These are phyloP conservation scores for Rhododendron mucronatum DNA, from an alignment of 148 eudicot species.

Conservation along the genomic window DNA sequence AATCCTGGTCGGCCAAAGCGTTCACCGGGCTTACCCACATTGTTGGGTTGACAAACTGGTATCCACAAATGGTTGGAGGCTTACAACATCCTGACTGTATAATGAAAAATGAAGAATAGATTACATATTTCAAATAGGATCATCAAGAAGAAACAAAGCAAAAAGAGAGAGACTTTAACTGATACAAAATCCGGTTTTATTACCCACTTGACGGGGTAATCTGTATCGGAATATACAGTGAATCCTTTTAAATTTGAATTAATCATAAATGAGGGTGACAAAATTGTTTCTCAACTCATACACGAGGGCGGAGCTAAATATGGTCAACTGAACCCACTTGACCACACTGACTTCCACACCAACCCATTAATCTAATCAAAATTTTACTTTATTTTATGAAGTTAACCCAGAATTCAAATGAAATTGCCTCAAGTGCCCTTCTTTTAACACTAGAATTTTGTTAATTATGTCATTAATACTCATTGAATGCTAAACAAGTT, in stretches of 20 bases:
- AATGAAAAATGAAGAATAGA: background rate
- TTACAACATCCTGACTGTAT: slow-evolving; percentile 90
- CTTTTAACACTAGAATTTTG: too few relatives aligned
- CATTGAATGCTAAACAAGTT: too few relatives aligned
- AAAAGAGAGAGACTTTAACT: background rate
- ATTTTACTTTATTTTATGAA: too few relatives aligned
- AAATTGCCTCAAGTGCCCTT: too few relatives aligned
- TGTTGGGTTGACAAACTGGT: slow-evolving; percentile 72
- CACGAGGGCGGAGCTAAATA: too few relatives aligned
- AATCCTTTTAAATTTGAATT: background rate
- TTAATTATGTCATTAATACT: too few relatives aligned
- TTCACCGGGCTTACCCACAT: slow-evolving; percentile 68
- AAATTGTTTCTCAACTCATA: too few relatives aligned
- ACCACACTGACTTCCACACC: too few relatives aligned
- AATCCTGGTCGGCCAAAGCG: slow-evolving; percentile 54
- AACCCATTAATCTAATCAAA: too few relatives aligned
- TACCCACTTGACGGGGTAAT: background rate
- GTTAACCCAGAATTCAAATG: too few relatives aligned
- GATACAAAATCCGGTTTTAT: too few relatives aligned
- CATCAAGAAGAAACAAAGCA: background rate
- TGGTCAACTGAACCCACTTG: too few relatives aligned
- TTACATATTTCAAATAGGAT: background rate
- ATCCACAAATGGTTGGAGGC: slow-evolving; percentile 84
- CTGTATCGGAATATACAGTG: background rate
- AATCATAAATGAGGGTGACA: background rate